These are phyloP conservation scores for Eutrema japonicum DNA, from an alignment of 345 rosid genomes.

Conservation along the genomic window DNA sequence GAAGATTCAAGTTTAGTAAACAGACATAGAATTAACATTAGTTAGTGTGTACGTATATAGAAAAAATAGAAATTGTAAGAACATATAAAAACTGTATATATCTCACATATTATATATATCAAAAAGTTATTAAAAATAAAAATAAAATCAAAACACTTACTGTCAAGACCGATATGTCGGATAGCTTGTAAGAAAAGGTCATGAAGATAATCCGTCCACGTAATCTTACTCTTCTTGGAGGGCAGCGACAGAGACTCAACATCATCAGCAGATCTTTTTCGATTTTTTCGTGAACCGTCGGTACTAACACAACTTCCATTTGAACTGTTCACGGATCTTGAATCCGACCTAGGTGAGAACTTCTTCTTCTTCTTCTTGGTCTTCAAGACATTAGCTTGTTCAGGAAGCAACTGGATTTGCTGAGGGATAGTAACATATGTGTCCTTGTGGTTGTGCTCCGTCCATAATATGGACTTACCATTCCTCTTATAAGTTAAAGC, in stretches of 20 bases:
- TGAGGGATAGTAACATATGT: slow-evolving; percentile 31
- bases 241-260: slow-evolving; percentile 28
- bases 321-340: slow-evolving; percentile 14
- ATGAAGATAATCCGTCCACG: slow-evolving; percentile 70
- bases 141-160: slow-evolving; percentile 50
- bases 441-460: slow-evolving; percentile 20
- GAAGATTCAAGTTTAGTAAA: slow-evolving; percentile 20
- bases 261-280: slow-evolving; percentile 26
- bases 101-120: not conserved
- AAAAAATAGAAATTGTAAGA: not conserved
- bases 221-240: slow-evolving; percentile 57
- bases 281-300: slow-evolving; percentile 30
- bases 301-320: slow-evolving; percentile 1
- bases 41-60: not conserved
- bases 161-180: slow-evolving; percentile 58
- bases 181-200: slow-evolving; percentile 66
- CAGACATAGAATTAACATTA: not conserved
- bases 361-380: slow-evolving; percentile 31
- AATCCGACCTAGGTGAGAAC: slow-evolving; percentile 15
- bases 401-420: slow-evolving; percentile 22
- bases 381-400: slow-evolving; percentile 13
- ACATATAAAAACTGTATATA: slow-evolving; percentile 2
- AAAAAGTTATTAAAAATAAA: not conserved
- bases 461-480: slow-evolving; percentile 39
- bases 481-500: slow-evolving; percentile 48